Percentiles rank a stretch among this genome's conserved stretches.
Evolutionary conservation across 305 asterid genomes (phyloP).

Genomic region (Fraxinus angustifolia): DNA sequence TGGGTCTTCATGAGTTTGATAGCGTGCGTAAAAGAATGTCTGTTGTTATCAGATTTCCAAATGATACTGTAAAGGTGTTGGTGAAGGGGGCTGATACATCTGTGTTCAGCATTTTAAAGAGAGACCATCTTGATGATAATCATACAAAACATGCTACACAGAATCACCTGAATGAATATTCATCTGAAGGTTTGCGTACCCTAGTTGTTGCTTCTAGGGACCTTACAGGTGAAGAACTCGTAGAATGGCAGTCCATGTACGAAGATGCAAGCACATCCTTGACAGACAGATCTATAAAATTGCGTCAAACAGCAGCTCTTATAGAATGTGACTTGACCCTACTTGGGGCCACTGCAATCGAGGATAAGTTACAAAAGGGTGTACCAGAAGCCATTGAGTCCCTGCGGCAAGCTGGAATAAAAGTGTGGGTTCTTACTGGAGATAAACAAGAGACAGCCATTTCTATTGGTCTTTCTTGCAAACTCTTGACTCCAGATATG

Average conservation of each 20-base stretch:
- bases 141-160: slow-evolving; percentile 45
- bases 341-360: slow-evolving; percentile 95
- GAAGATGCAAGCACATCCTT: slow-evolving; percentile 93
- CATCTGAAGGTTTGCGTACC: slow-evolving; percentile 93
- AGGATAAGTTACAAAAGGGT: slow-evolving; percentile 94
- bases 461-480: slow-evolving; percentile 92
- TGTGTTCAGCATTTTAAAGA: slow-evolving; percentile 69
- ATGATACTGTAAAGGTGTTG: slow-evolving; percentile 71
- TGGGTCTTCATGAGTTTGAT: slow-evolving; percentile 98
- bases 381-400: slow-evolving; percentile 97
- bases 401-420: slow-evolving; percentile 90
- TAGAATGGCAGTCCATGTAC: slow-evolving; percentile 83
- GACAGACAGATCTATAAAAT: slow-evolving; percentile 72
- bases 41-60: slow-evolving; percentile 80
- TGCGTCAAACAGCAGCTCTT: slow-evolving; percentile 80
- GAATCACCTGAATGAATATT: slow-evolving; percentile 67
- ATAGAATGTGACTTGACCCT: slow-evolving; percentile 79
- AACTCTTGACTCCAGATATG: slow-evolving; percentile 89
- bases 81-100: slow-evolving; percentile 98
- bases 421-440: slow-evolving; percentile 98
- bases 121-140: slow-evolving; percentile 38
- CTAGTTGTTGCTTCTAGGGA: slow-evolving; percentile 82
- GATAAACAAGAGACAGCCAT: slow-evolving; percentile 99
- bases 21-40: slow-evolving; percentile 99
- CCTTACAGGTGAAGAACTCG: slow-evolving; percentile 65